Conservation (phyloP, 306 rosid genomes). For the Cicer yamashitae region DNA sequence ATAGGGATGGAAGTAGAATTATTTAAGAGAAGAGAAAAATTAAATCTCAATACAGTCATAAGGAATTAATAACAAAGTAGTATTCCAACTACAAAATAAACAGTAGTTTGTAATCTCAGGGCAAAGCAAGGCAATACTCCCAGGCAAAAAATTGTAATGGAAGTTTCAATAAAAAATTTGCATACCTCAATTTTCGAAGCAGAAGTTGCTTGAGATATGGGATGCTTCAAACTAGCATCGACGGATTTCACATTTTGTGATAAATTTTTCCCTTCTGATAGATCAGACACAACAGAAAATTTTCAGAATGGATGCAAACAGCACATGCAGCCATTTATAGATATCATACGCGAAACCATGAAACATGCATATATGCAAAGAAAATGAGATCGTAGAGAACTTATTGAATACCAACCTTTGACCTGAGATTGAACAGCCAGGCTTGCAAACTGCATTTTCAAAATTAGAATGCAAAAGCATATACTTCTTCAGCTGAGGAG, state of each 20-base stretch:
- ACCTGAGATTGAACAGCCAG: slow-evolving; percentile 58
- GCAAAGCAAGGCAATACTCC: slow-evolving; percentile 12
- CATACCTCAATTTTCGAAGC: slow-evolving; percentile 63
- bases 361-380: slow-evolving; percentile 21
- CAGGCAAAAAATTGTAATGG: neutral
- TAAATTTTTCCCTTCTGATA: slow-evolving; percentile 38
- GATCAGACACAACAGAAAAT: slow-evolving; percentile 43
- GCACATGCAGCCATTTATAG: neutral
- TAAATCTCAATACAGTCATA: neutral
- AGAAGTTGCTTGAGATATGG: slow-evolving; percentile 49
- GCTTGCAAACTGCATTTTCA: slow-evolving; percentile 62
- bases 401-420: slow-evolving; percentile 57
- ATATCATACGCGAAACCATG: slow-evolving; percentile 13
- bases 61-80: neutral
- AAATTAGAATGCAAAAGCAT: slow-evolving; percentile 42
- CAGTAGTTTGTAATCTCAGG: neutral
- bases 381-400: slow-evolving; percentile 35
- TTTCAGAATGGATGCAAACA: slow-evolving; percentile 13
- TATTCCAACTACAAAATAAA: slow-evolving; percentile 4
- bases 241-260: slow-evolving; percentile 19
- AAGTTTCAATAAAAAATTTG: slow-evolving; percentile 25
- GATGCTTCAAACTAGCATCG: slow-evolving; percentile 46
- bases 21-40: no score
- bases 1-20: no score
- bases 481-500: slow-evolving; percentile 32